These are phyloP conservation scores for Hypoxylon sp. DNA, from an alignment of 2,329 filamentous ascomycete genomes.

Conservation along the genomic window DNA sequence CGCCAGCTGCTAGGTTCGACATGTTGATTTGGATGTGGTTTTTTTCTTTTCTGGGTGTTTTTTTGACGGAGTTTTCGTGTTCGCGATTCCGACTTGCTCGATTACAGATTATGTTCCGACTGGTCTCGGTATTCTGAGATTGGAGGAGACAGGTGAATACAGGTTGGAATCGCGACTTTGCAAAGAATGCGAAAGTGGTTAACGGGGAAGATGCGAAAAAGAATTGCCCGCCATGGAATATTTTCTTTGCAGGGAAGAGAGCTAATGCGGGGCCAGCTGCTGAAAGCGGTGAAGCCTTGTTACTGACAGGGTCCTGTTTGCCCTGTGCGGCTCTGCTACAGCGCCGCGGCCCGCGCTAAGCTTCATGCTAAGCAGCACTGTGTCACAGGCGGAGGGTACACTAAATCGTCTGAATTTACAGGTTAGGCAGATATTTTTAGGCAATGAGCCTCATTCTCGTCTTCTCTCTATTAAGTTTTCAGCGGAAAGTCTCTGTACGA, in stretches of 20 bases:
- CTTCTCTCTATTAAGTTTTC: too few species aligned
- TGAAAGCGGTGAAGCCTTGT: constrained; percentile 41
- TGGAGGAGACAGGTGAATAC: not conserved
- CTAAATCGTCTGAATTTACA: not conserved
- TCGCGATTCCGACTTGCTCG: not conserved
- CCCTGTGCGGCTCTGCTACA: constrained; percentile 30
- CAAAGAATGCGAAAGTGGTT: not conserved
- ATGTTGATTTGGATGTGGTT: constrained; percentile 43
- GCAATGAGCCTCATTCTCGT: not conserved
- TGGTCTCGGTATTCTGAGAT: not conserved
- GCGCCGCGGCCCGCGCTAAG: not conserved
- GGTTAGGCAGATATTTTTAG: not conserved
- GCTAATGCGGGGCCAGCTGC: constrained; percentile 22
- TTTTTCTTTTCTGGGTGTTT: not conserved
- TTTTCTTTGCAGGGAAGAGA: not conserved
- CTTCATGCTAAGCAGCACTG: not conserved
- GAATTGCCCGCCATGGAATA: not conserved
- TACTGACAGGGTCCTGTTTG: constrained; percentile 35
- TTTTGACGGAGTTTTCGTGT: too few species aligned
- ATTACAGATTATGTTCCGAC: not conserved
- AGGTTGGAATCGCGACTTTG: not conserved
- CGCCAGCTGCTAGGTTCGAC: constrained; percentile 67
- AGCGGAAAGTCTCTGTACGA: not conserved
- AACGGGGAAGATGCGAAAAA: not conserved
- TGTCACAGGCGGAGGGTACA: not conserved